phyloP scores from a whole-genome alignment of 192 early-diverging fungal genomes.

The Obelidium mucronatum region DNA sequence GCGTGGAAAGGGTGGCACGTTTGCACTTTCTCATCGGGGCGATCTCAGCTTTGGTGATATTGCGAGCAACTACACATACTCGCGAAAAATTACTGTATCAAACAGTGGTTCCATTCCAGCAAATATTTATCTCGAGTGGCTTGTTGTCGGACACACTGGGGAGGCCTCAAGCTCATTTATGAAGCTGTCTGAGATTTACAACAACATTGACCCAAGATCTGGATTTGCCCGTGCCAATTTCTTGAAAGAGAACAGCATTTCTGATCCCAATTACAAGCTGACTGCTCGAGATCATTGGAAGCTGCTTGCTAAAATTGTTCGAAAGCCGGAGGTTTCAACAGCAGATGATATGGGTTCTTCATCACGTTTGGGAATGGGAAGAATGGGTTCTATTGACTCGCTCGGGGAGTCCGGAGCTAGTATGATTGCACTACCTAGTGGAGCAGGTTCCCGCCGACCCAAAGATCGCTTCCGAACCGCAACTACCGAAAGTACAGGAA shows the following conservation, averaged over 20 bases:
- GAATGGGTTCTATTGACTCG: background rate
- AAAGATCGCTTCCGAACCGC: background rate
- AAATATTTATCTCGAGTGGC: constrained; percentile 58
- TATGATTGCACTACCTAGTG: background rate
- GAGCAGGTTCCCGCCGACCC: background rate
- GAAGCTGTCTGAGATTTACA: constrained; percentile 56
- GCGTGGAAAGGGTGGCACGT: constrained; percentile 65
- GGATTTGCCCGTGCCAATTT: constrained; percentile 59
- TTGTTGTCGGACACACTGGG: constrained; percentile 60
- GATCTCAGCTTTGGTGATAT: constrained; percentile 71
- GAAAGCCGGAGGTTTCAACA: constrained; percentile 47
- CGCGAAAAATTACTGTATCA: constrained; percentile 54
- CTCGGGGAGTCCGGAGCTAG: background rate
- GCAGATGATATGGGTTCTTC: constrained; percentile 14
- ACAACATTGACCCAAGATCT: constrained; percentile 59
- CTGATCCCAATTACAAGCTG: constrained; percentile 34
- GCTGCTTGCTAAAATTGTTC: constrained; percentile 54
- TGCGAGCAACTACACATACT: constrained; percentile 61
- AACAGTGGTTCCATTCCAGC: constrained; percentile 68
- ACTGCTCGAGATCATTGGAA: constrained; percentile 52
- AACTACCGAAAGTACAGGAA: background rate
- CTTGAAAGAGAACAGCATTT: constrained; percentile 47
- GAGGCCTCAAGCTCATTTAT: constrained; percentile 47
- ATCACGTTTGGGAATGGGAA: background rate
- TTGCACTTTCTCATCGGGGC: constrained; percentile 60